These are phyloP conservation scores for Saccharum hybrid DNA, from an alignment of 202 grass and related monocot species.

Conservation along the genomic window DNA sequence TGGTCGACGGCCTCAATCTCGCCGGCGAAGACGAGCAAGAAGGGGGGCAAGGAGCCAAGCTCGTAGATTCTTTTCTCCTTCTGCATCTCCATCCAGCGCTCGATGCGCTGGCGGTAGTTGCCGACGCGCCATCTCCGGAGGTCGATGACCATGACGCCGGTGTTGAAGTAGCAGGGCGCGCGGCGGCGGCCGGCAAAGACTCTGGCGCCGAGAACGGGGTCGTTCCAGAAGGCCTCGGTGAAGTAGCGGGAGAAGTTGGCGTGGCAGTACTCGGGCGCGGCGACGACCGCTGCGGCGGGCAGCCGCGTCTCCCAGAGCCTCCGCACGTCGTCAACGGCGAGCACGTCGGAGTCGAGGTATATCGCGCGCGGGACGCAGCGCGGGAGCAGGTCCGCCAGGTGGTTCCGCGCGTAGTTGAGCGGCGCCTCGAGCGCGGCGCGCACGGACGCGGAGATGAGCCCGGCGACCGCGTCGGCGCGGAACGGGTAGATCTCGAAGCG, in stretches of 20 bases:
- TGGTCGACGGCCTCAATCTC: conserved; percentile 82
- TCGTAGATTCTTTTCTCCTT: conserved; percentile 83
- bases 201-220: conserved; percentile 58
- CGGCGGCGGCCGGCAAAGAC: conserved; percentile 62
- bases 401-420: conserved; percentile 86
- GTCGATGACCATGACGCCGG: conserved; percentile 89
- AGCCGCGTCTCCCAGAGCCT: conserved; percentile 81
- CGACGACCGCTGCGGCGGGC: conserved; percentile 74
- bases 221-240: conserved; percentile 83
- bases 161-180: conserved; percentile 88
- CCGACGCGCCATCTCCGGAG: conserved; percentile 78
- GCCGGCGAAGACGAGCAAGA: conserved; percentile 81
- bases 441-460: conserved; percentile 81
- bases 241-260: conserved; percentile 97
- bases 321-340: conserved; percentile 72
- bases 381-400: conserved; percentile 88
- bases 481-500: conserved; percentile 83
- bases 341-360: conserved; percentile 92
- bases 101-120: conserved; percentile 67
- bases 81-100: conserved; percentile 81
- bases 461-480: conserved; percentile 46
- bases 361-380: conserved; percentile 69
- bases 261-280: conserved; percentile 93
- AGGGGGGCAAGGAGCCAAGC: conserved; percentile 75
- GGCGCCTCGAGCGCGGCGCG: conserved; percentile 79